phyloP scores from a whole-genome alignment of 179 eudicot genomes.

The Beta corolliflora region DNA sequence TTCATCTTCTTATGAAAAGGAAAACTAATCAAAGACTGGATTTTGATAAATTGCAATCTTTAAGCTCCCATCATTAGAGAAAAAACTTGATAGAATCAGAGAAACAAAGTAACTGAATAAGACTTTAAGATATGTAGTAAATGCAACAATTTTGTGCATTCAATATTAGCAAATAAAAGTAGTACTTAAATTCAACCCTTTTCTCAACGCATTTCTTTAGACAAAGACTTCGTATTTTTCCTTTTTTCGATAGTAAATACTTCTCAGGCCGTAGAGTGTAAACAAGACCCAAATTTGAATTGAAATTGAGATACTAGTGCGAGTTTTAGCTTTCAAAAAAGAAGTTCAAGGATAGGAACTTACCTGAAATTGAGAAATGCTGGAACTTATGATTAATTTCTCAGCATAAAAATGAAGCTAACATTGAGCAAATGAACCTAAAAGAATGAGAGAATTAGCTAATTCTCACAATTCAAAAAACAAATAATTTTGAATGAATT shows the following conservation, averaged over 20 bases:
- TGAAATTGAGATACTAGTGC: too few relatives aligned
- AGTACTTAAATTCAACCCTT: not conserved
- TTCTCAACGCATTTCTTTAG: too few relatives aligned
- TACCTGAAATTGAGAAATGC: constrained; percentile 2
- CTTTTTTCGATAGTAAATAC: too few relatives aligned
- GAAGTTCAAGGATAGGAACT: not conserved
- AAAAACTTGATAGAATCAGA: not conserved
- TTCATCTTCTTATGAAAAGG: not conserved
- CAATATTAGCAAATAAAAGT: not conserved
- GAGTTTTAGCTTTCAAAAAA: too few relatives aligned
- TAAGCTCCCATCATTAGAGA: not conserved
- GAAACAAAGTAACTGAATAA: not conserved
- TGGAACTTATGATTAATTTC: not conserved
- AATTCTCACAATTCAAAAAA: not conserved
- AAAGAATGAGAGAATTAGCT: not conserved
- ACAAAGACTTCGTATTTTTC: too few relatives aligned
- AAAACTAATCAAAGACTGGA: not conserved
- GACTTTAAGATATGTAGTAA: not conserved
- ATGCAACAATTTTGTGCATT: not conserved
- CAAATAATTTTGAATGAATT: not conserved
- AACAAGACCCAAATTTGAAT: too few relatives aligned
- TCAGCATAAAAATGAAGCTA: constrained; percentile 13
- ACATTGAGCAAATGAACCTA: not conserved
- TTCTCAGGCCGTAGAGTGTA: too few relatives aligned
- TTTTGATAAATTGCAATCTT: not conserved